These are phyloP conservation scores for Rhynchosporium agropyri DNA, from an alignment of 2,329 filamentous ascomycete genomes.

Conservation along the genomic window DNA sequence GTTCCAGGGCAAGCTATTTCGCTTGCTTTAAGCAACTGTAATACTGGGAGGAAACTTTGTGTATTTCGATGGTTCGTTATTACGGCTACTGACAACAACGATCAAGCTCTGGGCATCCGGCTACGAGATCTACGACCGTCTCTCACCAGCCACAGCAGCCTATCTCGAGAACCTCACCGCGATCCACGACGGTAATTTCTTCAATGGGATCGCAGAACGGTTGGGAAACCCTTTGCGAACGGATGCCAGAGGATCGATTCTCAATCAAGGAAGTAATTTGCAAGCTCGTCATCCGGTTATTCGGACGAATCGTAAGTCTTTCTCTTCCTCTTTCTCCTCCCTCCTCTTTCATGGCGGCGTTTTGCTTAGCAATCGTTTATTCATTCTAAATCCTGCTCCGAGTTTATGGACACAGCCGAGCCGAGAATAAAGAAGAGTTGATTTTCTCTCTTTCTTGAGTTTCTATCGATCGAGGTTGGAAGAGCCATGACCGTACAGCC, in stretches of 20 bases:
- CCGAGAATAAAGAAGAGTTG: no score
- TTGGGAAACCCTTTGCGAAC: conserved; percentile 53
- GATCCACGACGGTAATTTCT: conserved; percentile 55
- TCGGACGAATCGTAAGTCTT: conserved; percentile 55
- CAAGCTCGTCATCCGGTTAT: conserved; percentile 51
- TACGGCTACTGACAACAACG: conserved; percentile 56
- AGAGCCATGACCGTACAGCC: conserved; percentile 28
- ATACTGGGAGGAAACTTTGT: conserved; percentile 54
- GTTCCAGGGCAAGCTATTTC: conserved; percentile 49
- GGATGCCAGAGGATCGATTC: conserved; percentile 53
- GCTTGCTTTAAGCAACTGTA: conserved; percentile 50
- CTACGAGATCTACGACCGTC: conserved; percentile 67
- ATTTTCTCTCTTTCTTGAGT: no score
- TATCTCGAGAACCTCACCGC: conserved; percentile 61
- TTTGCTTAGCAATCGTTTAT: no score
- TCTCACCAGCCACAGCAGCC: conserved; percentile 60
- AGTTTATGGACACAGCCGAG: no score
- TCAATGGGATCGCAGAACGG: conserved; percentile 50
- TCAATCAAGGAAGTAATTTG: conserved; percentile 58
- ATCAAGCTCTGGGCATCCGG: conserved; percentile 69
- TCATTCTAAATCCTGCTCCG: no score
- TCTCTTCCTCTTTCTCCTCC: background rate
- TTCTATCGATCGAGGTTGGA: conserved; percentile 41
- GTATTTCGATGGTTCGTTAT: conserved; percentile 64
- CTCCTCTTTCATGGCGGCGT: no score